Evolutionary conservation across 495 filamentous ascomycete genomes (phyloP).

Genomic region (Aspergillus taichungensis): DNA sequence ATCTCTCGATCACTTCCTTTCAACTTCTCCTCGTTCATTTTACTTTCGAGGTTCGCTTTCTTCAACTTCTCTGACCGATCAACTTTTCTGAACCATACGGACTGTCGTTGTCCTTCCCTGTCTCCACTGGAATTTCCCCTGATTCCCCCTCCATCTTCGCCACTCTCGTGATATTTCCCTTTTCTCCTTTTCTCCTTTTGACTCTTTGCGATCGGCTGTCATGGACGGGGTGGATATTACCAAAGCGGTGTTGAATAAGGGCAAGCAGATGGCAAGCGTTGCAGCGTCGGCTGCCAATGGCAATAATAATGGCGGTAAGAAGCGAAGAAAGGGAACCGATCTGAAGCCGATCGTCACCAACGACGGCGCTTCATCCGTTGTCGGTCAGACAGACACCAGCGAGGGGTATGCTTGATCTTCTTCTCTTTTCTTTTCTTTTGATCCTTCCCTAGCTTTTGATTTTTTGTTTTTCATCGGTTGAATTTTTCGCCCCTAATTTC

Average conservation of each 20-base stretch:
- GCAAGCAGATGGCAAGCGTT: conserved; percentile 61
- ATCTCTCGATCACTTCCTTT: no score
- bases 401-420: conserved; percentile 40
- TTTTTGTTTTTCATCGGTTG: conserved; percentile 20
- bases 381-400: conserved; percentile 33
- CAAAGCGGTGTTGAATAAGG: conserved; percentile 68
- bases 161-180: neutral
- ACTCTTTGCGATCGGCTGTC: neutral
- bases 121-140: no score
- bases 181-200: neutral
- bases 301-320: conserved; percentile 52
- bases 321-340: conserved; percentile 78
- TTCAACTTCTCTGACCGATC: no score
- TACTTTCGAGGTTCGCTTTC: no score
- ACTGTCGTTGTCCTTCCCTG: no score
- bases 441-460: conserved; percentile 17
- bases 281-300: conserved; percentile 53
- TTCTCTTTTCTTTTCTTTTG: conserved; percentile 9
- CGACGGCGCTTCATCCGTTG: conserved; percentile 42
- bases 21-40: no score
- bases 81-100: no score
- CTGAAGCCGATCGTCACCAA: conserved; percentile 87
- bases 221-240: conserved; percentile 73
- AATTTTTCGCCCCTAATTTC: conserved; percentile 7
- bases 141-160: no score